A percentile compares a stretch with the other conserved stretches of the same genome.
Evolutionary conservation across 2,329 filamentous ascomycete species (phyloP).

Genomic region (Colletotrichum simmondsii): DNA sequence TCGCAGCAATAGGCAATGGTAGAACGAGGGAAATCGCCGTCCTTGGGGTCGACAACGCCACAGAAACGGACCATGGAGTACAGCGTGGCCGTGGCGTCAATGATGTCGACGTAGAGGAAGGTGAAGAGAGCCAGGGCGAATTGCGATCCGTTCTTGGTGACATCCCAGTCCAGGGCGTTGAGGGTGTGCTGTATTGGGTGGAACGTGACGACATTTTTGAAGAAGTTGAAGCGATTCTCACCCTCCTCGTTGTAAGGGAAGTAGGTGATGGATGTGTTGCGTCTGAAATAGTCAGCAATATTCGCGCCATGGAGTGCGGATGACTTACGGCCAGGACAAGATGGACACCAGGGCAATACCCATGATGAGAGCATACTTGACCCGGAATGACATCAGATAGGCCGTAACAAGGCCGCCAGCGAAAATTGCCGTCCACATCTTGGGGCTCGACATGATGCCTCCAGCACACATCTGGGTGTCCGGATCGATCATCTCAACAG

Average conservation of each 20-base stretch:
- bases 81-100: constrained; percentile 80
- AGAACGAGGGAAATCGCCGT: constrained; percentile 87
- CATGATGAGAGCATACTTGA: constrained; percentile 80
- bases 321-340: constrained; percentile 76
- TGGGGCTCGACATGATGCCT: constrained; percentile 81
- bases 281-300: constrained; percentile 50
- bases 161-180: constrained; percentile 73
- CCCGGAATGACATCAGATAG: constrained; percentile 81
- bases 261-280: constrained; percentile 76
- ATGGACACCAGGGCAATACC: constrained; percentile 79
- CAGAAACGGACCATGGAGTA: constrained; percentile 87
- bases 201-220: constrained; percentile 78
- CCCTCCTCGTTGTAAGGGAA: constrained; percentile 76
- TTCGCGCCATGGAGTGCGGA: not conserved
- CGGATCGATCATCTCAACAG: constrained; percentile 60
- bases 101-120: constrained; percentile 83
- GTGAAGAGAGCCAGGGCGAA: constrained; percentile 80
- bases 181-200: constrained; percentile 75
- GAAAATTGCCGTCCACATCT: constrained; percentile 89
- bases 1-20: constrained; percentile 83
- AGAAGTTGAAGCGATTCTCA: constrained; percentile 75
- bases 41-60: constrained; percentile 70
- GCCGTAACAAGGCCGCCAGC: constrained; percentile 83
- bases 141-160: constrained; percentile 65
- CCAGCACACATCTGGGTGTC: constrained; percentile 61